phyloP scores from a whole-genome alignment of 257 asterid species.

The Phtheirospermum japonicum region DNA sequence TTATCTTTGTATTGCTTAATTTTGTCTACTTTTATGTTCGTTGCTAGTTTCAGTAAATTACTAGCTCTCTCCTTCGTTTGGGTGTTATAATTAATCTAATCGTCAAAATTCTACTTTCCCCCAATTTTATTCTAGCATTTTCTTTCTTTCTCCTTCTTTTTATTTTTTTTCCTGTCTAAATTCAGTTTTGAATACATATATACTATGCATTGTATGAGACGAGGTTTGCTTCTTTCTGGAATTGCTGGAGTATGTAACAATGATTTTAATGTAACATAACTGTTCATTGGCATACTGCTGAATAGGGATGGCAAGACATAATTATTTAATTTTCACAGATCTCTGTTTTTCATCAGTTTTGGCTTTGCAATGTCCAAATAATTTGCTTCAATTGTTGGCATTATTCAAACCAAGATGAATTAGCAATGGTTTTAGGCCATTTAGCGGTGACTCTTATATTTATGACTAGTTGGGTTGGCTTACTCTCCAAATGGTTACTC shows the following conservation, averaged over 20 bases:
- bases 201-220: background rate
- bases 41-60: background rate
- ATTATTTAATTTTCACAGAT: no score
- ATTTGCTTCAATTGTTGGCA: conserved; percentile 3
- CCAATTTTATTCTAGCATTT: background rate
- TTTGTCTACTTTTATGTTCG: background rate
- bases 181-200: background rate
- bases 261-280: no score
- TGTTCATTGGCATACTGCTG: no score
- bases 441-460: background rate
- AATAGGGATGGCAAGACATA: no score
- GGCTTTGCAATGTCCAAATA: conserved; percentile 1
- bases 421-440: conserved; percentile 6
- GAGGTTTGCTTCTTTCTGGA: conserved; percentile 6
- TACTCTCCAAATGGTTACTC: conserved; percentile 2
- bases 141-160: background rate
- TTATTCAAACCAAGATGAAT: background rate
- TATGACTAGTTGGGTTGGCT: background rate
- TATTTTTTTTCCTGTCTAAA: background rate
- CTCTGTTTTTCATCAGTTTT: background rate
- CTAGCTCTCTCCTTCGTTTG: background rate
- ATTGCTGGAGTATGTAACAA: background rate
- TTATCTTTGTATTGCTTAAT: background rate
- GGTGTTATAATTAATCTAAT: background rate
- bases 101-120: background rate